These are phyloP conservation scores for Lagerstroemia speciosa DNA, from an alignment of 345 rosid genomes.

Conservation along the genomic window DNA sequence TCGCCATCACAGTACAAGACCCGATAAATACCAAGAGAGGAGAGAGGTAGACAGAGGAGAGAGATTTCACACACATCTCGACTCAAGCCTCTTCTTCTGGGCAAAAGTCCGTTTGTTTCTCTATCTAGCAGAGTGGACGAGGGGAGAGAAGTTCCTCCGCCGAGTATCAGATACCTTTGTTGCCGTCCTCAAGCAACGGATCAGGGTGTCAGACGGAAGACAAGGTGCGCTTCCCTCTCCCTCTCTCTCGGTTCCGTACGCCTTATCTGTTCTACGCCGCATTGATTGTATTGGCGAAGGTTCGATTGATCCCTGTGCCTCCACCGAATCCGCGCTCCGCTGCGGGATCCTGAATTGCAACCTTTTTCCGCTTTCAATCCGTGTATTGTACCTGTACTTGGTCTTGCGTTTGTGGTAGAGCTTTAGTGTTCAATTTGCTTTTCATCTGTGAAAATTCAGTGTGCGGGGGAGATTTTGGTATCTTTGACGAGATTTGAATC, in stretches of 20 bases:
- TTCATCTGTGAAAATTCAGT: neutral
- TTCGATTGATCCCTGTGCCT: neutral
- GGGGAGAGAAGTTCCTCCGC: neutral
- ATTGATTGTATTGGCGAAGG: neutral
- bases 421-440: neutral
- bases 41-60: neutral
- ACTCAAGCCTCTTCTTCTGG: neutral
- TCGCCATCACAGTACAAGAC: neutral
- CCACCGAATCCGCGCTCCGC: neutral
- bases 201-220: neutral
- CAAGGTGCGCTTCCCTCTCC: neutral
- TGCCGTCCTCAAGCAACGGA: slow-evolving; percentile 6
- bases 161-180: slow-evolving; percentile 6
- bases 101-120: neutral
- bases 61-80: neutral
- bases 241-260: neutral
- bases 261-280: neutral
- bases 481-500: neutral
- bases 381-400: neutral
- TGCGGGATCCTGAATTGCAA: neutral
- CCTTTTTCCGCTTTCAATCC: neutral
- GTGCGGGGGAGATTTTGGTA: too few species aligned
- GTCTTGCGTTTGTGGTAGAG: neutral
- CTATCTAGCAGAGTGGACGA: neutral
- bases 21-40: neutral